A percentile compares a stretch with the other conserved stretches of the same genome.
phyloP scores from a whole-genome alignment of 164 flowering plant genomes.

The Liriodendron chinense region DNA sequence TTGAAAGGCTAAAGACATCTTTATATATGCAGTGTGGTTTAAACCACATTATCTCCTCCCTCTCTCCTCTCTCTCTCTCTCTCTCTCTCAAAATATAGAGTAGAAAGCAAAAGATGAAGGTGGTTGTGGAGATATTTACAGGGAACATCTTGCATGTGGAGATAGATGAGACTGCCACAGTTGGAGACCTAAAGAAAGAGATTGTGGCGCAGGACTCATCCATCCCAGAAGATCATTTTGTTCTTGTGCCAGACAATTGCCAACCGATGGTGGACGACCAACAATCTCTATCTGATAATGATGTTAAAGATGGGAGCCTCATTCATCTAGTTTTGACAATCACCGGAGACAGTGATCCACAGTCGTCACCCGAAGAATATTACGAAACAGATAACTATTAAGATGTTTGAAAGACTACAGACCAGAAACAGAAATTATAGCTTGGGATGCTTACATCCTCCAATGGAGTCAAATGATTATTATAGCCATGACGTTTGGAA shows the following conservation, averaged over 20 bases:
- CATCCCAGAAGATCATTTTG: neutral
- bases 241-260: neutral
- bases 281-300: neutral
- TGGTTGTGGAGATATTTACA: constrained; percentile 4
- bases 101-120: neutral
- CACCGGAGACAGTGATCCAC: too few species aligned
- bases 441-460: too few species aligned
- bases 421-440: neutral
- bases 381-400: too few species aligned
- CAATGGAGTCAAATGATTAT: neutral
- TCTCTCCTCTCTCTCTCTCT: too few species aligned
- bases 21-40: too few species aligned
- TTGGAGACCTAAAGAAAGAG: constrained; percentile 8
- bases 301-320: neutral
- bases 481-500: too few species aligned
- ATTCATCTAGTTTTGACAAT: neutral
- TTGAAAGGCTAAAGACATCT: too few species aligned
- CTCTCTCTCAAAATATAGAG: too few species aligned
- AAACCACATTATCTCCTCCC: too few species aligned
- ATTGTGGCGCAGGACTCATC: neutral
- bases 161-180: neutral
- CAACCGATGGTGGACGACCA: neutral
- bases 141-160: neutral
- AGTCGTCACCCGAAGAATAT: too few species aligned
- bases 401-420: too few species aligned